phyloP scores from a whole-genome alignment of 305 asterid species.

The Fraxinus latifolia region DNA sequence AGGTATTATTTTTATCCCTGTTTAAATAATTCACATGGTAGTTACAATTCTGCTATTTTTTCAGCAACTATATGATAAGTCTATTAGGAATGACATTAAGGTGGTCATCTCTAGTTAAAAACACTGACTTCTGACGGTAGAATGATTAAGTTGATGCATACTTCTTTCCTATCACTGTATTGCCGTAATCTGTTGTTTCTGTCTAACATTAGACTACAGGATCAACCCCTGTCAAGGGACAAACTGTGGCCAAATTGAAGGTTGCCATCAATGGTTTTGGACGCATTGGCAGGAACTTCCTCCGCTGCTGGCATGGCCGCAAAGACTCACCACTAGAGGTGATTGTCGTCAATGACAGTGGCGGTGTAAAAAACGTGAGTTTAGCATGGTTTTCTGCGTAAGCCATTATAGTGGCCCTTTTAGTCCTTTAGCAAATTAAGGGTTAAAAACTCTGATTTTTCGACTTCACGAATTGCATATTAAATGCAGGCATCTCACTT shows the following conservation, averaged over 20 bases:
- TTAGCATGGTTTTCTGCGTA: neutral
- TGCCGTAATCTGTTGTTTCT: neutral
- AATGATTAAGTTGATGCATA: neutral
- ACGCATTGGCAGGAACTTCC: constrained; percentile 95
- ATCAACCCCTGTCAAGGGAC: constrained; percentile 57
- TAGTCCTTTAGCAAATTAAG: neutral
- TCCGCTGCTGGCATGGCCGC: constrained; percentile 98
- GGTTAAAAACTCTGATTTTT: too few species aligned
- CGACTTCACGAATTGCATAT: neutral
- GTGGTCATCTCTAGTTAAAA: neutral
- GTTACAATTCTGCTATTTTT: neutral
- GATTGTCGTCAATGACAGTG: constrained; percentile 84
- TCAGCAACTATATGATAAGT: neutral
- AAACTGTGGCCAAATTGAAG: constrained; percentile 73
- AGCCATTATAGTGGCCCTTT: neutral
- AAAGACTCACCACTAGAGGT: constrained; percentile 90
- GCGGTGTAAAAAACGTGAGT: constrained; percentile 87
- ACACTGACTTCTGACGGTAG: neutral
- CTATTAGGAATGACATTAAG: neutral
- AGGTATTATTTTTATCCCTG: constrained; percentile 28
- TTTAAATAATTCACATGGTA: neutral
- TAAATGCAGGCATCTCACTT: constrained; percentile 75
- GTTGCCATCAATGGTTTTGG: constrained; percentile 94
- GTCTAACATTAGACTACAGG: constrained; percentile 44
- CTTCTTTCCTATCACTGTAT: constrained; percentile 6